Evolutionary conservation across 139 green algal species (phyloP).

Genomic region (Coelastrella sp.): DNA sequence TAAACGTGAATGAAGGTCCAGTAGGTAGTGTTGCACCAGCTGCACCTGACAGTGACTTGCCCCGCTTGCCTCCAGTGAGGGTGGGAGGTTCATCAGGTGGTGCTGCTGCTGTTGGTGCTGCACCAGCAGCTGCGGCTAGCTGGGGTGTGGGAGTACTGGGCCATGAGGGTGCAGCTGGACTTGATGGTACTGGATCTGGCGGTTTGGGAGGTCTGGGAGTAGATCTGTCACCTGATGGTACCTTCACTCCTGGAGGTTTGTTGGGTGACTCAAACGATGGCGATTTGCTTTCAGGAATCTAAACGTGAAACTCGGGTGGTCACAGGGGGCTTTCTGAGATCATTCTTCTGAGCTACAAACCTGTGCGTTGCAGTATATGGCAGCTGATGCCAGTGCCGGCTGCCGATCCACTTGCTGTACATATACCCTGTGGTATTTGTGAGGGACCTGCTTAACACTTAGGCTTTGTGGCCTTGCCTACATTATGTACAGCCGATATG

Average conservation of each 20-base stretch:
- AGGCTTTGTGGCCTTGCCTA: no score
- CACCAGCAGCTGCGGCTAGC: background rate
- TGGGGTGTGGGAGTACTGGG: background rate
- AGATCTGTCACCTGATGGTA: conserved; percentile 3
- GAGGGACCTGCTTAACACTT: no score
- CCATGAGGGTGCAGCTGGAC: background rate
- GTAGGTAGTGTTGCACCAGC: background rate
- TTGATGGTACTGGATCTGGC: background rate
- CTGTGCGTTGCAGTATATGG: no score
- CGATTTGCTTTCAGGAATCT: background rate
- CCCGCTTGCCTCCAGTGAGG: background rate
- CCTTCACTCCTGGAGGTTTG: conserved; percentile 10
- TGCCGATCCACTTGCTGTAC: no score
- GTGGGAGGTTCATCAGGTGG: background rate
- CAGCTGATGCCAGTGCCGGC: background rate
- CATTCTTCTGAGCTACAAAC: no score
- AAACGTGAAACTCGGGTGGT: no score
- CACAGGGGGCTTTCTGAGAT: no score
- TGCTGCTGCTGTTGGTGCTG: background rate
- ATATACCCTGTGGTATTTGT: no score
- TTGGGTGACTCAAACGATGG: conserved; percentile 9
- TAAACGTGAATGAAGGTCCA: background rate
- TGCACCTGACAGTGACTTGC: background rate
- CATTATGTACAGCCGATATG: no score
- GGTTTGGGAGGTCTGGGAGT: background rate